These are phyloP conservation scores for Arabis alpina DNA, from an alignment of 345 rosid genomes.

Conservation along the genomic window DNA sequence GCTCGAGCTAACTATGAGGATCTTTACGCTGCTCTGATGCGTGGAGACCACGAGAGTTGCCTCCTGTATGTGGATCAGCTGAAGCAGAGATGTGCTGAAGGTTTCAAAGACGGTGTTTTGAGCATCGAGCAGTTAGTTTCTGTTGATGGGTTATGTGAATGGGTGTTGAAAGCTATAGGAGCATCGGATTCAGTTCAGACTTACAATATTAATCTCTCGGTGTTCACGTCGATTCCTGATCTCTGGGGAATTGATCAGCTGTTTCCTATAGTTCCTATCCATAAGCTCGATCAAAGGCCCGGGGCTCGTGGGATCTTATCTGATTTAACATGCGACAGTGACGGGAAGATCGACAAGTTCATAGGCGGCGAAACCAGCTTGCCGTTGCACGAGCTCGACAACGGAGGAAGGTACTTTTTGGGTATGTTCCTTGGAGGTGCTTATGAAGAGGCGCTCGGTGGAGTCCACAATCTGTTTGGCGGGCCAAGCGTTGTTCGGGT, in stretches of 20 bases:
- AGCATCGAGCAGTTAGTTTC: constrained; percentile 83
- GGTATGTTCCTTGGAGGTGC: constrained; percentile 99
- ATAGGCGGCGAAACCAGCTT: constrained; percentile 85
- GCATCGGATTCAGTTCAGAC: constrained; percentile 61
- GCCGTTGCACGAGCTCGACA: constrained; percentile 84
- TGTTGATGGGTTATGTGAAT: constrained; percentile 83
- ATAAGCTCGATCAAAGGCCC: constrained; percentile 77
- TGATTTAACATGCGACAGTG: constrained; percentile 93
- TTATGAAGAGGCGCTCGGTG: constrained; percentile 98
- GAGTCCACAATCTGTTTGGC: constrained; percentile 91
- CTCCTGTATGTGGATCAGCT: constrained; percentile 69
- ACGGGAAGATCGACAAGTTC: constrained; percentile 87
- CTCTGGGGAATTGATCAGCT: constrained; percentile 94
- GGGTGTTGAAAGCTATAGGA: constrained; percentile 61
- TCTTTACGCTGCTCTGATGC: constrained; percentile 55
- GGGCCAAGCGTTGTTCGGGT: constrained; percentile 91
- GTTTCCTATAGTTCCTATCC: constrained; percentile 92
- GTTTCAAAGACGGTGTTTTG: constrained; percentile 77
- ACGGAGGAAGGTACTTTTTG: constrained; percentile 58
- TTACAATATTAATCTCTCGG: constrained; percentile 79
- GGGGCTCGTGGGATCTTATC: constrained; percentile 71
- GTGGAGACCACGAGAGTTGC: constrained; percentile 74
- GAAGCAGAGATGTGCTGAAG: constrained; percentile 82
- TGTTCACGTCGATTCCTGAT: constrained; percentile 97
- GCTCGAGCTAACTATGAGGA: constrained; percentile 62